Evolutionary conservation across 306 rosid species (phyloP).

Genomic region (Quillaja saponaria): DNA sequence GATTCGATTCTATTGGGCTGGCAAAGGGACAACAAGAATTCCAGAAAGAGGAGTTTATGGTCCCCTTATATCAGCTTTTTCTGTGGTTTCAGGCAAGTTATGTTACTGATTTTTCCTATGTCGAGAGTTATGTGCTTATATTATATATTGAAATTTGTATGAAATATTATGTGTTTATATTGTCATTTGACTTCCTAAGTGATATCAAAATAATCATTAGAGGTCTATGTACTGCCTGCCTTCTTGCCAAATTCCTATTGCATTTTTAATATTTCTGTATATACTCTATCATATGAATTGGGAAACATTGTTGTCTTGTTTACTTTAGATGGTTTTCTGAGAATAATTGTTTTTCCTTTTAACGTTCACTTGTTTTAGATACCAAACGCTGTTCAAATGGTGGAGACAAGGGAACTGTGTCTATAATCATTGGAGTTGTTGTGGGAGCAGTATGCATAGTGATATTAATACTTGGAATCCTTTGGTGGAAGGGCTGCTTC

Average conservation of each 20-base stretch:
- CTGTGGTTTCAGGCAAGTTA: conserved; percentile 61
- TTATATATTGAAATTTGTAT: too few relatives aligned
- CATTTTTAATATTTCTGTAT: too few relatives aligned
- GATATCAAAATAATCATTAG: too few relatives aligned
- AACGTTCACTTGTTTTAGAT: conserved; percentile 28
- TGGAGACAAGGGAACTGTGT: conserved; percentile 34
- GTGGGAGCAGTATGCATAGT: conserved; percentile 45
- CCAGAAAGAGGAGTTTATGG: conserved; percentile 67
- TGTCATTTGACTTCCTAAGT: too few relatives aligned
- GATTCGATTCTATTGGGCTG: conserved; percentile 62
- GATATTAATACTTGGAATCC: conserved; percentile 46
- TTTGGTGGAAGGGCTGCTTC: conserved; percentile 53
- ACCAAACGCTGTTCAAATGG: conserved; percentile 44
- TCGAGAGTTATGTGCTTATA: too few relatives aligned
- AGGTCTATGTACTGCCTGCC: too few relatives aligned
- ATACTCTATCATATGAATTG: background rate
- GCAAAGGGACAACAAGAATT: conserved; percentile 33
- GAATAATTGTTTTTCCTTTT: background rate
- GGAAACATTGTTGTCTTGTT: background rate
- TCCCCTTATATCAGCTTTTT: conserved; percentile 69
- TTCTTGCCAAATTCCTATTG: too few relatives aligned
- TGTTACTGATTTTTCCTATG: too few relatives aligned
- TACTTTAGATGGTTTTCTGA: background rate
- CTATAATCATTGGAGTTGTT: conserved; percentile 32
- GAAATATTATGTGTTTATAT: too few relatives aligned